Evolutionary conservation across 2,329 filamentous ascomycete species (phyloP).

Genomic region (Fusarium torulosum): DNA sequence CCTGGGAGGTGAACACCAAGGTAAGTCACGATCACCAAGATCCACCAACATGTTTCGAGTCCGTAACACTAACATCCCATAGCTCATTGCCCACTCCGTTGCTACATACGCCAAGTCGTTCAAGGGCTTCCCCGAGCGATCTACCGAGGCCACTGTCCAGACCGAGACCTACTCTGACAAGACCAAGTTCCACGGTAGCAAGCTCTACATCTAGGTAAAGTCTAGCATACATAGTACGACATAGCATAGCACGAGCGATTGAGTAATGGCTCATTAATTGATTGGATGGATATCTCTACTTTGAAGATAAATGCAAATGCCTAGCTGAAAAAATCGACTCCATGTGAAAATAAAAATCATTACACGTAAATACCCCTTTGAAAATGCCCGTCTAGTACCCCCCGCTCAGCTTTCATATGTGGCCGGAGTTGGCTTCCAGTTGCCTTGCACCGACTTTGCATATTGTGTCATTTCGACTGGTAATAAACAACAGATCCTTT

Average conservation of each 20-base stretch:
- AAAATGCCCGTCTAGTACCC: slow-evolving; percentile 39
- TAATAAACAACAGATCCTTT: slow-evolving; percentile 1
- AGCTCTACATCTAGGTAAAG: slow-evolving; percentile 14
- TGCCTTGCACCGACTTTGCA: slow-evolving; percentile 31
- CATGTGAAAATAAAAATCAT: slow-evolving; percentile 17
- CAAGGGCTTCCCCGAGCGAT: slow-evolving; percentile 72
- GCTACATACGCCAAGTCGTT: slow-evolving; percentile 76
- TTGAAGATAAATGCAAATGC: slow-evolving; percentile 38
- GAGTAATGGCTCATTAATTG: slow-evolving; percentile 24
- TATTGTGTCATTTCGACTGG: slow-evolving; percentile 25
- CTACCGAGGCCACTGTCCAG: slow-evolving; percentile 46
- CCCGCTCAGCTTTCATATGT: slow-evolving; percentile 3
- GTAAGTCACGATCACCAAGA: slow-evolving; percentile 51
- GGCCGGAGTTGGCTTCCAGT: slow-evolving; percentile 11
- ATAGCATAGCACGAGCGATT: background rate
- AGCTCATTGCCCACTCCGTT: slow-evolving; percentile 79
- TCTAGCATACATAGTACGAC: background rate
- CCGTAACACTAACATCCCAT: slow-evolving; percentile 33
- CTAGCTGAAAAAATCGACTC: slow-evolving; percentile 37
- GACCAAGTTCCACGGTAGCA: slow-evolving; percentile 64
- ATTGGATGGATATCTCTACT: slow-evolving; percentile 41
- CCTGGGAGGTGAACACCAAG: slow-evolving; percentile 72
- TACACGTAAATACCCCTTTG: slow-evolving; percentile 19
- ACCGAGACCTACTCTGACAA: slow-evolving; percentile 51
- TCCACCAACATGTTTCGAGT: background rate